Evolutionary conservation across 2,329 filamentous ascomycete genomes (phyloP).

Genomic region (Penicillium fuscoglaucum): DNA sequence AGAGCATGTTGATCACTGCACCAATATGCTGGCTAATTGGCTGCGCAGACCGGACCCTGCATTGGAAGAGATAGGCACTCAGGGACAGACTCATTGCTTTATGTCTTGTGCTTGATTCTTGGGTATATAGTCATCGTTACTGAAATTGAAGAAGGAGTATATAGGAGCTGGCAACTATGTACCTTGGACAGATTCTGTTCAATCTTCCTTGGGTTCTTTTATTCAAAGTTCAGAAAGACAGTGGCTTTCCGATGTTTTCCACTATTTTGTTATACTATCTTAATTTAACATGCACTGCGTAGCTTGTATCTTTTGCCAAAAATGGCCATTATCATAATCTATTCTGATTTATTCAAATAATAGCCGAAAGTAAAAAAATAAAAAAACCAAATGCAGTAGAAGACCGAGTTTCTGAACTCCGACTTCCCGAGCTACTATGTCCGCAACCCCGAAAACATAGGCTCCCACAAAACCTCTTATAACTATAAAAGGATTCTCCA

Average conservation of each 20-base stretch:
- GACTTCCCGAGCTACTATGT: neutral
- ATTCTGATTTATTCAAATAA: neutral
- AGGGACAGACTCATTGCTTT: conserved; percentile 16
- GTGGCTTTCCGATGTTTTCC: neutral
- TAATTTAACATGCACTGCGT: neutral
- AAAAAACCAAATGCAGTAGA: neutral
- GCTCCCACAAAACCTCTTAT: neutral
- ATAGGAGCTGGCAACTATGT: neutral
- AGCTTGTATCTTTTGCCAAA: neutral
- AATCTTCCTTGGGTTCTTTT: neutral
- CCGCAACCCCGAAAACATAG: neutral
- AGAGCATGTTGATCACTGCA: conserved; percentile 21
- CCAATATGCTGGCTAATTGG: conserved; percentile 18
- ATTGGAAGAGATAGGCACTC: conserved; percentile 14
- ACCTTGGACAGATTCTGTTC: neutral
- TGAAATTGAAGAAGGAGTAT: neutral
- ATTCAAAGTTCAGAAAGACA: neutral
- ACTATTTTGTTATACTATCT: neutral
- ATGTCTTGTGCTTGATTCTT: conserved; percentile 14
- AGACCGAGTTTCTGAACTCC: neutral
- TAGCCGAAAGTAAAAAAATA: neutral
- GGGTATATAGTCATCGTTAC: neutral
- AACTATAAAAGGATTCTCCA: neutral
- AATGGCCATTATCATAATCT: neutral
- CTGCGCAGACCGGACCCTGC: conserved; percentile 10